A percentile compares a stretch with the other conserved stretches of the same genome.
phyloP scores from a whole-genome alignment of 306 rosid genomes.

The Trifolium dubium region DNA sequence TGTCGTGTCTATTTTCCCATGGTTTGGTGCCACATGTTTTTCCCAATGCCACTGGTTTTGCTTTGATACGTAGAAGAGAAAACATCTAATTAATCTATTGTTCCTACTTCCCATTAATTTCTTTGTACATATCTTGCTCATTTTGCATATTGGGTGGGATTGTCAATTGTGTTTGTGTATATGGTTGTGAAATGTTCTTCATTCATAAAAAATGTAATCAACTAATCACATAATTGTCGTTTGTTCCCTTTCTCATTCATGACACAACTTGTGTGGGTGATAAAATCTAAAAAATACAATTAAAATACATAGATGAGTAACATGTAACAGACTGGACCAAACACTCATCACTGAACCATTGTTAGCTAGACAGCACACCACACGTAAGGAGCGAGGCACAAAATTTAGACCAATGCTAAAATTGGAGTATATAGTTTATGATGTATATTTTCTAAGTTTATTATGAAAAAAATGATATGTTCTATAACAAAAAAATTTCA shows the following conservation, averaged over 20 bases:
- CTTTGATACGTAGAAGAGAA: not conserved
- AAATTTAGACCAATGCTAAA: no score
- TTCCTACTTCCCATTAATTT: conserved; percentile 10
- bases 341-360: not conserved
- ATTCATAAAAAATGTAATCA: not conserved
- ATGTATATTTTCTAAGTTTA: no score
- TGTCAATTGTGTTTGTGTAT: not conserved
- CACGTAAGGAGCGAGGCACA: not conserved
- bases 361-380: not conserved
- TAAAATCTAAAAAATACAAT: not conserved
- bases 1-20: conserved; percentile 32
- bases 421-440: no score
- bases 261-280: not conserved
- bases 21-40: conserved; percentile 57
- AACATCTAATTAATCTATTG: not conserved
- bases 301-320: not conserved
- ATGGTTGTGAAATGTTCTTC: conserved; percentile 4
- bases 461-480: no score
- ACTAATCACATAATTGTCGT: not conserved
- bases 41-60: conserved; percentile 45
- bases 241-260: not conserved
- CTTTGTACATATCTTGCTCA: not conserved
- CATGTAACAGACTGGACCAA: conserved; percentile 6
- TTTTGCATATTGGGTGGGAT: not conserved
- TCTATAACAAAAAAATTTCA: no score